These are phyloP conservation scores for Cryptosporidium tyzzeri DNA, from an alignment of 169 alveolate species.

Conservation along the genomic window DNA sequence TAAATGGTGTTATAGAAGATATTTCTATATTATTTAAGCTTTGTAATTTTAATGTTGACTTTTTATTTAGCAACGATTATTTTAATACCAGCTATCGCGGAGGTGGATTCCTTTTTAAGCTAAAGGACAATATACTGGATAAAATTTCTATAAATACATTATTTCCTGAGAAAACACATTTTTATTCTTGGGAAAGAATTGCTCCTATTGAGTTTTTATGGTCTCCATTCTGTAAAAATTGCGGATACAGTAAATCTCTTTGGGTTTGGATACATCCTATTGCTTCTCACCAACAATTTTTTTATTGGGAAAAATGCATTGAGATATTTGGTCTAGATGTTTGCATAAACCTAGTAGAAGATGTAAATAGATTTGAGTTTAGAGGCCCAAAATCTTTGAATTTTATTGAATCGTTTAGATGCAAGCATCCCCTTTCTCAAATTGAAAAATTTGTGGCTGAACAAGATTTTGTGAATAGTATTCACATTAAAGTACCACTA, in stretches of 20 bases:
- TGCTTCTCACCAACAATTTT: constrained; percentile 44
- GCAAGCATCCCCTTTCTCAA: background rate
- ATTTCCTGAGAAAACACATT: background rate
- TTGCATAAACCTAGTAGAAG: constrained; percentile 25
- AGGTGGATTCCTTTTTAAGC: constrained; percentile 38
- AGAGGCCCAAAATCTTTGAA: constrained; percentile 45
- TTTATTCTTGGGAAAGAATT: constrained; percentile 58
- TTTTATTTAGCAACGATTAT: constrained; percentile 21
- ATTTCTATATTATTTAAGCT: constrained; percentile 32
- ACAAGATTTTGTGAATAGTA: constrained; percentile 12
- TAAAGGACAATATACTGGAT: background rate
- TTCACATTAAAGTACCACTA: constrained; percentile 21
- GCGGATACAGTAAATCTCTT: constrained; percentile 25
- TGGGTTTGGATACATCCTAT: constrained; percentile 75
- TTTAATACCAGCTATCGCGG: constrained; percentile 43
- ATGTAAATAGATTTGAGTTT: constrained; percentile 56
- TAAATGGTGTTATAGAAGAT: constrained; percentile 12
- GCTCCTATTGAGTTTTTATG: constrained; percentile 71
- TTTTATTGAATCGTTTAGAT: background rate
- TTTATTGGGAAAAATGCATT: constrained; percentile 59
- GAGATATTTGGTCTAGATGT: background rate
- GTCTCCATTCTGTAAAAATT: constrained; percentile 32
- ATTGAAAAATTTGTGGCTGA: background rate
- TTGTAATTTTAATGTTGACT: constrained; percentile 27
- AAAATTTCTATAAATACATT: background rate